Evolutionary conservation across 768 basidiomycete genomes (phyloP).

Genomic region (Suillus hirtellus): DNA sequence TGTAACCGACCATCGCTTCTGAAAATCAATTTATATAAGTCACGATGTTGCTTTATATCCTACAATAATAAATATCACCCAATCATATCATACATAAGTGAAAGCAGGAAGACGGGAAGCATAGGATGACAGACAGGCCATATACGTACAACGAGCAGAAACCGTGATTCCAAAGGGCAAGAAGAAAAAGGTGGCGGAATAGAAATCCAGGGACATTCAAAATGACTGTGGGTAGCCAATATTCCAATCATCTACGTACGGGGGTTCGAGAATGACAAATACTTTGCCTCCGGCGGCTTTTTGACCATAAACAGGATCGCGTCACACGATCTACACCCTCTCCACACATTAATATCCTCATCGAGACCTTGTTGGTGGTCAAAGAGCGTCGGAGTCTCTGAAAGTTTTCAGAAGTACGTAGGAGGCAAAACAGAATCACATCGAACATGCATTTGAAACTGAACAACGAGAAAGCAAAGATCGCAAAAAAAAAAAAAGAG

Average conservation of each 20-base stretch:
- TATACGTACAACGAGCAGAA: neutral
- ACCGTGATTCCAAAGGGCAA: neutral
- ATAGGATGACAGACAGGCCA: conserved; percentile 9
- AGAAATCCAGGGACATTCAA: neutral
- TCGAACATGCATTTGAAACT: conserved; percentile 20
- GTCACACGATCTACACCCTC: conserved; percentile 15
- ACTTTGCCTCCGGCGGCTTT: conserved; percentile 24
- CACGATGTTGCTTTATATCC: neutral
- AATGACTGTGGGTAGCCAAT: neutral
- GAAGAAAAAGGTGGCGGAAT: neutral
- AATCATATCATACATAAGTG: conserved; percentile 5
- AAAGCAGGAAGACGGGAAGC: conserved; percentile 12
- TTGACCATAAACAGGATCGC: conserved; percentile 35
- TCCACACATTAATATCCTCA: conserved; percentile 14
- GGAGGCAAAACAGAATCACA: conserved; percentile 26
- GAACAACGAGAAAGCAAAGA: conserved; percentile 10
- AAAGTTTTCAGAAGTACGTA: conserved; percentile 21
- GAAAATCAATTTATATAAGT: neutral
- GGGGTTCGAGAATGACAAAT: conserved; percentile 21
- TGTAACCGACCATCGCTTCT: neutral
- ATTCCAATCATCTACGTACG: neutral
- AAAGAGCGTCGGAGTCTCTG: conserved; percentile 28
- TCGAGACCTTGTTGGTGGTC: conserved; percentile 31
- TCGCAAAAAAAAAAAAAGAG: neutral
- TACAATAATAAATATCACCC: conserved; percentile 13